A percentile compares a stretch with the other conserved stretches of the same genome.
Conservation (phyloP, 495 filamentous ascomycete genomes). For the Chaetomidium leptoderma region DNA sequence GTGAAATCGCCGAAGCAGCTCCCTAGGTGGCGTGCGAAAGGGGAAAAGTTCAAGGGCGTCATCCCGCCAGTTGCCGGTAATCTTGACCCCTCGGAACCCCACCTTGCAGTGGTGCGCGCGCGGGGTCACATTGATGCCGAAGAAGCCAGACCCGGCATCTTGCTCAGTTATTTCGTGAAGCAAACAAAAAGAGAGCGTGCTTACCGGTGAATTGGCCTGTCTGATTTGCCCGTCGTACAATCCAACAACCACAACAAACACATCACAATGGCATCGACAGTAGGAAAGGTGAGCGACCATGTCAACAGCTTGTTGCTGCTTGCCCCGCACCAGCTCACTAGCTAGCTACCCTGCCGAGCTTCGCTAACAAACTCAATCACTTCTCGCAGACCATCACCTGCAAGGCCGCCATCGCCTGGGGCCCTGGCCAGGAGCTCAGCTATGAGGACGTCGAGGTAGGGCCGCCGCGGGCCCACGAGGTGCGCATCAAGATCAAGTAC, state of each 20-base stretch:
- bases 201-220: background rate
- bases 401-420: constrained; percentile 96
- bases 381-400: constrained; percentile 47
- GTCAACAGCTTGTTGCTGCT: background rate
- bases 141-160: background rate
- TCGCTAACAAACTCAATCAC: background rate
- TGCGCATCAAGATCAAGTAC: constrained; percentile 92
- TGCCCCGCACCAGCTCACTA: constrained; percentile 10
- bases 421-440: constrained; percentile 79
- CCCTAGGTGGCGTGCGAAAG: background rate
- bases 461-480: constrained; percentile 90
- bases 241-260: background rate
- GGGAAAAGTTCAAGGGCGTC: background rate
- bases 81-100: constrained; percentile 13
- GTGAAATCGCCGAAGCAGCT: constrained; percentile 32
- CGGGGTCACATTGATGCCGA: constrained; percentile 15
- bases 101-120: constrained; percentile 15
- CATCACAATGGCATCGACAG: constrained; percentile 44
- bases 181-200: background rate
- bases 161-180: background rate
- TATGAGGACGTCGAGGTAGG: constrained; percentile 90
- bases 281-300: constrained; percentile 40
- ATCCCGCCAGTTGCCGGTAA: constrained; percentile 10
- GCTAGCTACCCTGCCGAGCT: background rate
- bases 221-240: background rate